These are phyloP conservation scores for Hippophae gyantsensis DNA, from an alignment of 306 rosid species.

Conservation along the genomic window DNA sequence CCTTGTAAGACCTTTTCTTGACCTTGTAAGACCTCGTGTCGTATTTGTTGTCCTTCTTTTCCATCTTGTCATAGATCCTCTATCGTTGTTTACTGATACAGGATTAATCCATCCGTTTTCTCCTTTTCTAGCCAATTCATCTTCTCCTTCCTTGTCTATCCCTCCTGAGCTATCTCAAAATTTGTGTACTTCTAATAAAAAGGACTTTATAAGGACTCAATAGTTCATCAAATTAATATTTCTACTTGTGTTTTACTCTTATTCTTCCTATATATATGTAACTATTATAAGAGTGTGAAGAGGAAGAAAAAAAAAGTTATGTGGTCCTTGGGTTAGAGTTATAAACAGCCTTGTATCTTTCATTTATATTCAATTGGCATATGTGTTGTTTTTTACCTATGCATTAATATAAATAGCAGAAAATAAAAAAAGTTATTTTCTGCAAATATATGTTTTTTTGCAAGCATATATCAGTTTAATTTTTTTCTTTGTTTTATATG, in stretches of 20 bases:
- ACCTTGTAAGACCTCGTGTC: constrained; percentile 77
- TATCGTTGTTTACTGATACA: constrained; percentile 22
- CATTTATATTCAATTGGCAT: constrained; percentile 8
- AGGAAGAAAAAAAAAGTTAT: constrained; percentile 7
- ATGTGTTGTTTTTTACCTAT: constrained; percentile 7
- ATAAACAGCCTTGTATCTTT: no score
- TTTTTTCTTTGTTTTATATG: constrained; percentile 59
- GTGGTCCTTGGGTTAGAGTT: constrained; percentile 27
- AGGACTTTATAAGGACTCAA: not conserved
- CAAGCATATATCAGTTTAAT: constrained; percentile 23
- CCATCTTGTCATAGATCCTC: constrained; percentile 5
- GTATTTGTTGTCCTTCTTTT: constrained; percentile 14
- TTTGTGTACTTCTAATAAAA: not conserved
- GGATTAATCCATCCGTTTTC: constrained; percentile 23
- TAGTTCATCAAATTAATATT: not conserved
- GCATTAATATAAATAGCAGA: not conserved
- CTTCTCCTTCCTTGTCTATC: constrained; percentile 96
- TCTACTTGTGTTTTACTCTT: not conserved
- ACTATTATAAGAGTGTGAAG: not conserved
- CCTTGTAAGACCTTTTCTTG: constrained; percentile 99
- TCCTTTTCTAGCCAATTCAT: constrained; percentile 45
- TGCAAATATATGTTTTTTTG: constrained; percentile 46
- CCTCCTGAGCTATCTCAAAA: constrained; percentile 84
- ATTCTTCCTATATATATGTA: not conserved
- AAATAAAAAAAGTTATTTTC: constrained; percentile 23